A percentile compares a stretch with the other conserved stretches of the same genome.
Evolutionary conservation across 1,284 basidiomycete species (phyloP).

Genomic region (Lentinula novae-zelandiae): DNA sequence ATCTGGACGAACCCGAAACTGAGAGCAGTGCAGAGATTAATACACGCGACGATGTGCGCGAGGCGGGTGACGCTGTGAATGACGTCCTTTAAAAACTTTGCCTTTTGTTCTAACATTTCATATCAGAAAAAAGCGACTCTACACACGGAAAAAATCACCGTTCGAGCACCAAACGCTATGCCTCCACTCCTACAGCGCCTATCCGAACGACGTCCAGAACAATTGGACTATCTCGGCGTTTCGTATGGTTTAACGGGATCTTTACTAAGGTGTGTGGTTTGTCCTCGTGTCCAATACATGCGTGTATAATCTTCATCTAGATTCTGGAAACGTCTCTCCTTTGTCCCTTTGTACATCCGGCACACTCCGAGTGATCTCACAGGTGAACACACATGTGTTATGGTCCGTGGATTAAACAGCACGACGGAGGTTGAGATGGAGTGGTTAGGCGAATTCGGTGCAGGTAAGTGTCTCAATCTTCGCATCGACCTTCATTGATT

Average conservation of each 20-base stretch:
- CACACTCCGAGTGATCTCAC: constrained; percentile 95
- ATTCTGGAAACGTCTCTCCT: constrained; percentile 96
- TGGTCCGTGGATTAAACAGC: constrained; percentile 80
- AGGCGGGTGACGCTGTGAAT: background rate
- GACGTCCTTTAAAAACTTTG: background rate
- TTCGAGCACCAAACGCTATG: constrained; percentile 80
- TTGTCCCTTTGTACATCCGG: constrained; percentile 88
- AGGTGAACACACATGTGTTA: constrained; percentile 95
- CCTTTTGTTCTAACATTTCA: background rate
- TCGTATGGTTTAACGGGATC: constrained; percentile 92
- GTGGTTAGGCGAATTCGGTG: constrained; percentile 90
- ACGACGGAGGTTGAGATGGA: constrained; percentile 59
- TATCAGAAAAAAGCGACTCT: constrained; percentile 42
- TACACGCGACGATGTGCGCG: constrained; percentile 3
- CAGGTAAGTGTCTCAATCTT: constrained; percentile 51
- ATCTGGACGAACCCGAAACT: constrained; percentile 77
- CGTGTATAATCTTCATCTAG: constrained; percentile 29
- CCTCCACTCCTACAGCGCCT: constrained; percentile 92
- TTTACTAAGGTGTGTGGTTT: constrained; percentile 60
- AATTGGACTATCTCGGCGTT: constrained; percentile 93
- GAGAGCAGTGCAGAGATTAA: constrained; percentile 20
- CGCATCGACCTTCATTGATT: background rate
- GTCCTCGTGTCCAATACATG: background rate
- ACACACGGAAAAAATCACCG: constrained; percentile 69
- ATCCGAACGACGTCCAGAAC: constrained; percentile 87